Evolutionary conservation across 2,329 filamentous ascomycete genomes (phyloP), one percentile per base, ranked within the genome.

Genomic region (Coleophoma eucalyptorum): DNA sequence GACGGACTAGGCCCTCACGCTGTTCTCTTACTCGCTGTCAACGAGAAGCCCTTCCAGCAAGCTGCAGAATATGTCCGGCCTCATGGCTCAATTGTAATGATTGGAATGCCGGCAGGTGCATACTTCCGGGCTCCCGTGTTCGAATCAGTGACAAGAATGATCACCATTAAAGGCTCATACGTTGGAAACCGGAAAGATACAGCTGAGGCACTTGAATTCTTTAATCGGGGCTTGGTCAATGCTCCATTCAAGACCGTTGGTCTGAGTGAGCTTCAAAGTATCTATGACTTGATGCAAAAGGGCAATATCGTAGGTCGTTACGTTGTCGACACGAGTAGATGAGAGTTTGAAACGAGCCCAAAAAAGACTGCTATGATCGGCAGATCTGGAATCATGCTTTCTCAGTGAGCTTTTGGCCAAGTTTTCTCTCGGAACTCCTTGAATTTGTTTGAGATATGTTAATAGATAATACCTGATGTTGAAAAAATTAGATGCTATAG

Each of bases 1-100:
- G 90, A 93, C 61, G 89, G 89, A 18, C 79, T 90, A 15, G 93
- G 93, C 48, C 91, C 92, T 5, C 88, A 96, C 63, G 92, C 90
- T 37, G 91, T 93, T 55, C 77, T 97, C 58, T 78, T 97, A 42
- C 83, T 97, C 54, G 92, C 93, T 55, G 91, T 90, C 48, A 81
- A 78, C 62, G 92, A 97, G 80, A 90, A 87, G 77, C 93, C 93
- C 49, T 97, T 97, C 84, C 90, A 96, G 75, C 92, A 97, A 75
- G 93, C 93, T 40, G 84, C 89, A 43, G 85, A 81, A 71, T 96
- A 97, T 72, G 86, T 96, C 55, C 88, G 93, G 53, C 81, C 90
- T 50, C 83, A 84, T 54, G 93, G 93, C 53, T 80, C 83, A 35
- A 87, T 97, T 65, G 81, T 97, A 56, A 93, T 89, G 72, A 94